Evolutionary conservation across 2,329 filamentous ascomycete species (phyloP).

Genomic region (Byssothecium circinans): DNA sequence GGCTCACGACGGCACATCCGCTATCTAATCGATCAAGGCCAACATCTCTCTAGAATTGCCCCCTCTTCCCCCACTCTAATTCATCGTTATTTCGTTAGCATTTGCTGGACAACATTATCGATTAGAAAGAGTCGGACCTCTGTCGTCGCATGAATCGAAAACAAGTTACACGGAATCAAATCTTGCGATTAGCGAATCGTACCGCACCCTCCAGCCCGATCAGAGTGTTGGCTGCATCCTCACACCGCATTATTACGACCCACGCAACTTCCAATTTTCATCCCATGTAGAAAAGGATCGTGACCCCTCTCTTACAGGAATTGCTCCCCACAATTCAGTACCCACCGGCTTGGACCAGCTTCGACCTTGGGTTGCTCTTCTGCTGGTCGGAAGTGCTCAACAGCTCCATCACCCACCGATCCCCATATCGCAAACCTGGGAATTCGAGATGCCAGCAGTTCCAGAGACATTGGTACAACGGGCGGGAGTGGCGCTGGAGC

Average conservation of each 20-base stretch:
- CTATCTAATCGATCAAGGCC: slow-evolving; percentile 22
- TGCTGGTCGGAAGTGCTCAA: slow-evolving; percentile 41
- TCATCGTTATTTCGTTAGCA: not conserved
- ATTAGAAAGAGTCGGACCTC: slow-evolving; percentile 24
- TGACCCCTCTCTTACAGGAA: slow-evolving; percentile 26
- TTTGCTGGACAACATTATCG: slow-evolving; percentile 5
- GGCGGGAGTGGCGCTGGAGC: slow-evolving; percentile 32
- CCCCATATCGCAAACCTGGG: slow-evolving; percentile 9
- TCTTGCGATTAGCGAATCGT: slow-evolving; percentile 23
- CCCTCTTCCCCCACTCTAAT: no score
- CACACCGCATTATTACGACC: slow-evolving; percentile 37
- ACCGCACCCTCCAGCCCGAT: slow-evolving; percentile 24
- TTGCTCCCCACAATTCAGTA: slow-evolving; percentile 15
- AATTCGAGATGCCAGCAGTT: slow-evolving; percentile 39
- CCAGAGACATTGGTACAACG: slow-evolving; percentile 31
- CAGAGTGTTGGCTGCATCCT: slow-evolving; percentile 28
- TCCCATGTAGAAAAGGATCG: slow-evolving; percentile 36
- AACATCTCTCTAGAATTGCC: slow-evolving; percentile 5
- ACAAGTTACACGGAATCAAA: slow-evolving; percentile 20
- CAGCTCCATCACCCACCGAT: slow-evolving; percentile 14
- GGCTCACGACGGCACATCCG: slow-evolving; percentile 30
- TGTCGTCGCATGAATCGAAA: slow-evolving; percentile 15
- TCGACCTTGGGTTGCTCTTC: slow-evolving; percentile 28
- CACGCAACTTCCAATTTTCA: slow-evolving; percentile 24
- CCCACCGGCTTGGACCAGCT: slow-evolving; percentile 20